Evolutionary conservation across 2,329 filamentous ascomycete genomes (phyloP).

Genomic region (Dothideomycetes sp.): DNA sequence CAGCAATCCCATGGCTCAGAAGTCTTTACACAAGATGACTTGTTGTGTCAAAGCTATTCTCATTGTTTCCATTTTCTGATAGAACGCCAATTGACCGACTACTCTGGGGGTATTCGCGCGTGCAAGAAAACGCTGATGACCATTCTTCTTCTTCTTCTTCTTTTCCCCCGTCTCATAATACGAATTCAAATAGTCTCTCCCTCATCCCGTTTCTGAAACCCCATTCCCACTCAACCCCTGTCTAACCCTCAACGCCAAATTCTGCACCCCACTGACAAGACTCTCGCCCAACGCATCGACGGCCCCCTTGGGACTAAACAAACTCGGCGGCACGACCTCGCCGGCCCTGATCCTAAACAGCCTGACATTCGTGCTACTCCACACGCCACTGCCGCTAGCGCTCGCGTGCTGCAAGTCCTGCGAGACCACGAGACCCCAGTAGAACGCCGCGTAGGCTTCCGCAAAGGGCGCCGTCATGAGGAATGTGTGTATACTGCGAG

Average conservation of each 20-base stretch:
- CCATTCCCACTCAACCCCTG: too few relatives aligned
- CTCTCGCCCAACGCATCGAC: slow-evolving; percentile 81
- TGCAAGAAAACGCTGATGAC: too few relatives aligned
- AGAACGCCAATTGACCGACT: too few relatives aligned
- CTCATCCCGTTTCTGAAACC: too few relatives aligned
- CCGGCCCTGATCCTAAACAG: slow-evolving; percentile 86
- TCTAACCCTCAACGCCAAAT: slow-evolving; percentile 9
- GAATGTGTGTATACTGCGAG: slow-evolving; percentile 53
- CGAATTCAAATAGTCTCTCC: too few relatives aligned
- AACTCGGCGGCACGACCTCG: slow-evolving; percentile 59
- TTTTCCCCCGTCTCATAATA: too few relatives aligned
- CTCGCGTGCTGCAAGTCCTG: slow-evolving; percentile 81
- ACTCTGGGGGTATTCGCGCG: too few relatives aligned
- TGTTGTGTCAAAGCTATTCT: too few relatives aligned
- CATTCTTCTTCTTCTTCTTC: too few relatives aligned
- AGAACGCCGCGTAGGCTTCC: slow-evolving; percentile 86
- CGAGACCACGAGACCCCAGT: slow-evolving; percentile 84
- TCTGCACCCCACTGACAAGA: slow-evolving; percentile 14
- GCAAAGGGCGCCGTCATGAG: slow-evolving; percentile 78
- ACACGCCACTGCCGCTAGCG: slow-evolving; percentile 74
- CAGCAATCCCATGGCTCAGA: too few relatives aligned
- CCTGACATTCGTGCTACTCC: slow-evolving; percentile 83
- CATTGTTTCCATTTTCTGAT: too few relatives aligned
- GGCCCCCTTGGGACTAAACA: slow-evolving; percentile 78
- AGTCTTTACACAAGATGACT: too few relatives aligned